Percentiles rank a stretch among this genome's conserved stretches.
Conservation (phyloP, 352 stramenopile genomes). For the Aphanomyces invadans region DNA sequence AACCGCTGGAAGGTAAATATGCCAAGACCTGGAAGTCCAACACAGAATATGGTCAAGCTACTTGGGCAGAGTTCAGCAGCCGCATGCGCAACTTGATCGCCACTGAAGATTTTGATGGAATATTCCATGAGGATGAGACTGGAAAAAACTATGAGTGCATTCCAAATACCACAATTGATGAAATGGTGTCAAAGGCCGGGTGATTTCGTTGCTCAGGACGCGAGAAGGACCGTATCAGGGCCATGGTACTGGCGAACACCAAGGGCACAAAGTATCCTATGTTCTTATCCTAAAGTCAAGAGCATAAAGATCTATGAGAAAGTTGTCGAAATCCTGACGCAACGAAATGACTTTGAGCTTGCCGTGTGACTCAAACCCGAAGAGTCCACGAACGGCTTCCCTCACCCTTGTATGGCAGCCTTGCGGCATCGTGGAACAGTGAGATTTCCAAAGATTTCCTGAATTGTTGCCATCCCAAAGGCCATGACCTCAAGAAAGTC, state of each 20-base stretch:
- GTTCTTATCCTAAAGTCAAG: slow-evolving; percentile 31
- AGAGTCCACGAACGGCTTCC: not conserved
- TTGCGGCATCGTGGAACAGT: slow-evolving; percentile 28
- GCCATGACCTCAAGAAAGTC: not conserved
- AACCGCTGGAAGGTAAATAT: slow-evolving; percentile 20
- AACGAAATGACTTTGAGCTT: slow-evolving; percentile 26
- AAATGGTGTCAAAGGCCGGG: slow-evolving; percentile 23
- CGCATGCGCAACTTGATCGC: not conserved
- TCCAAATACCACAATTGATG: slow-evolving; percentile 17
- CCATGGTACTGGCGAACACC: slow-evolving; percentile 28
- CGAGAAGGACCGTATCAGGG: slow-evolving; percentile 29
- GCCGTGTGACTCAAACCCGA: slow-evolving; percentile 24
- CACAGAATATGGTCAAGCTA: not conserved
- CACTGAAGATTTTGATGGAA: not conserved
- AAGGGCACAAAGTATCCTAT: slow-evolving; percentile 27
- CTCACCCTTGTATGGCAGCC: slow-evolving; percentile 29
- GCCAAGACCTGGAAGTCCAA: slow-evolving; percentile 17
- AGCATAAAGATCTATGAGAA: not conserved
- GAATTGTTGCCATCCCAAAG: slow-evolving; percentile 12
- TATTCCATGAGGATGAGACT: slow-evolving; percentile 23
- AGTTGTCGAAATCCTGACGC: not conserved
- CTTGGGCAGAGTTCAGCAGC: not conserved
- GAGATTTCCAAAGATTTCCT: slow-evolving; percentile 28
- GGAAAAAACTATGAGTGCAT: slow-evolving; percentile 30
- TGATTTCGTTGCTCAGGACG: slow-evolving; percentile 25